Base-by-base conservation (phyloP, 75 land plant genomes). In the Ceratopteris richardii region DNA sequence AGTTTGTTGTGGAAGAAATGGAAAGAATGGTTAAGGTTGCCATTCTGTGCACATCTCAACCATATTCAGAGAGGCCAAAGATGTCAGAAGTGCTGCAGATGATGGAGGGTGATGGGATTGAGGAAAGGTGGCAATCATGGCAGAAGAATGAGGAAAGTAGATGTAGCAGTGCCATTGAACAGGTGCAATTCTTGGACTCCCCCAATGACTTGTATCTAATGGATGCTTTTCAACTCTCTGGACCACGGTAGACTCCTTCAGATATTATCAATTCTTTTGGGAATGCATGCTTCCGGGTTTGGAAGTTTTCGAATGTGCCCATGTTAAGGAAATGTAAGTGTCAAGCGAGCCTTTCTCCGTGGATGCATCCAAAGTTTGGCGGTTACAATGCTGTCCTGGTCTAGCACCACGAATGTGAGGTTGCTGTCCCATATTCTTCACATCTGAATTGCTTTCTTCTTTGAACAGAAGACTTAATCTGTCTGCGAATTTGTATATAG, bases 1-100 rank as follows among this genome's bases (percentile, higher is more conserved):
- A 31, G 40, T 68, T 61, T 24, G 71, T 60, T 11, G 42, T 58
- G 39, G 60, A 61, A 12, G 77, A 74, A 66, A 58, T 76, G 37
- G 78, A 76, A 30, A 69, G 72, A 39, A 73, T 73, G 76, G 76
- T 73, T 12, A 64, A 69, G 43, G 78, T 76, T 42, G 77, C 78
- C 0, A 68, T 76, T 22, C 42, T 76, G 53, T 76, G 69, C 63
- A 76, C 78, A 7, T 63, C 64, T 26, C 57, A 29, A 23, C 56
- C 51, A 20, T 66, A 74, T 16, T 63, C 43, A 6, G 69, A 76
- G 28, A 57, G 78, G 30, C 78, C 78, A 1, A 76, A 76, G 69
- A 76, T 76, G 78, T 71, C 78, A 6, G 78, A 76, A 51, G 77
- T 75, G 57, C 75, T 75, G 16, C 31, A 75, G 40, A 75, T 75